Evolutionary conservation across 1,284 basidiomycete species (phyloP).

Genomic region (Puccinia triticina): DNA sequence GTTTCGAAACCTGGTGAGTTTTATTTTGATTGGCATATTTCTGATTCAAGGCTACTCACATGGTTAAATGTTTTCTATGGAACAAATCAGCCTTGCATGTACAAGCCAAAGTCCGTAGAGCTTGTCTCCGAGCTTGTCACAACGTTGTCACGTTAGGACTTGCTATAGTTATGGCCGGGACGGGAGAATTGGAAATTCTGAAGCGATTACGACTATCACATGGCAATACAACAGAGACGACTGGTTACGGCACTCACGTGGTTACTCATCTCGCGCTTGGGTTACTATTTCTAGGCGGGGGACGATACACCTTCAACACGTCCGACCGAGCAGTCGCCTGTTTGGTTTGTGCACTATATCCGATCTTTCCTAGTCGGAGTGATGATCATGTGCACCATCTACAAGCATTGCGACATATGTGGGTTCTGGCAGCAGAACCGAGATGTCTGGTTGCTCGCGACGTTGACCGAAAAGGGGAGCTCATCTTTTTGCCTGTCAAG

Average conservation of each 20-base stretch:
- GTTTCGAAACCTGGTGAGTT: constrained; percentile 62
- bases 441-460: constrained; percentile 86
- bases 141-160: constrained; percentile 83
- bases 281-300: constrained; percentile 88
- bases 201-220: constrained; percentile 86
- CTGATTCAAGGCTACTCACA: constrained; percentile 67
- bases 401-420: constrained; percentile 90
- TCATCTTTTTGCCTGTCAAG: constrained; percentile 87
- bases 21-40: constrained; percentile 54
- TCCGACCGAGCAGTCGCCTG: constrained; percentile 88
- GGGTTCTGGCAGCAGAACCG: constrained; percentile 93
- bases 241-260: constrained; percentile 86
- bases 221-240: constrained; percentile 77
- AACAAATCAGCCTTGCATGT: constrained; percentile 49
- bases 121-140: constrained; percentile 82
- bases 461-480: constrained; percentile 77
- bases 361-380: constrained; percentile 75
- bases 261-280: constrained; percentile 90
- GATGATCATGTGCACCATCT: constrained; percentile 88
- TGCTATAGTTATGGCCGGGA: constrained; percentile 92
- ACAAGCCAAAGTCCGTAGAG: constrained; percentile 68
- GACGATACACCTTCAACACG: constrained; percentile 86
- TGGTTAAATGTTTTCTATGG: constrained; percentile 13
- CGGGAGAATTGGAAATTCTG: constrained; percentile 87
- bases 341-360: constrained; percentile 87